Percentiles rank a stretch among this genome's conserved stretches.
Evolutionary conservation across 2,329 filamentous ascomycete species (phyloP).

Genomic region (Leptographium radiaticola): DNA sequence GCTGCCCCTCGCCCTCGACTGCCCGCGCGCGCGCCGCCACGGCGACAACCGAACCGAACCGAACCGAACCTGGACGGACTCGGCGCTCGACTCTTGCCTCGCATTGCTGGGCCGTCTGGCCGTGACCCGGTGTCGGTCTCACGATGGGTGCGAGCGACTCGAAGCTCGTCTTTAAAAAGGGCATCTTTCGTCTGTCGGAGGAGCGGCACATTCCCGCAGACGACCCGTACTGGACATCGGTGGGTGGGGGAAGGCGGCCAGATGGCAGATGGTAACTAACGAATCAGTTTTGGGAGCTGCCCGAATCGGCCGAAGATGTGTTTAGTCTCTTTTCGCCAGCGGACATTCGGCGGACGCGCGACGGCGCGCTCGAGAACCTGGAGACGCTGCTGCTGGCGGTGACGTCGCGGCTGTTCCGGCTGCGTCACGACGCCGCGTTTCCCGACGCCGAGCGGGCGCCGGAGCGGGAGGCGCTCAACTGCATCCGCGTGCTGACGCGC

Average conservation of each 20-base stretch:
- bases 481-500: constrained; percentile 79
- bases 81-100: no score
- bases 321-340: constrained; percentile 88
- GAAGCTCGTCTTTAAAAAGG: constrained; percentile 97
- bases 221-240: constrained; percentile 86
- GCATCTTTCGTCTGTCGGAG: constrained; percentile 93
- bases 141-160: constrained; percentile 95
- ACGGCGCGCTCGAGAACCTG: constrained; percentile 72
- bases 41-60: neutral
- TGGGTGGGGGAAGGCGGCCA: constrained; percentile 21
- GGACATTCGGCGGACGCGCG: constrained; percentile 78
- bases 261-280: constrained; percentile 1
- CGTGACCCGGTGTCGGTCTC: no score
- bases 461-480: constrained; percentile 87
- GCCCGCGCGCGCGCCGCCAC: no score
- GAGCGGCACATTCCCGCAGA: constrained; percentile 76
- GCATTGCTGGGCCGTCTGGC: neutral
- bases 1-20: no score
- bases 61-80: neutral
- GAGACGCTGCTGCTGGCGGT: constrained; percentile 78
- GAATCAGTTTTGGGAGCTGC: constrained; percentile 92
- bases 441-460: constrained; percentile 74
- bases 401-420: constrained; percentile 66
- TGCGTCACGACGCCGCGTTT: constrained; percentile 83
- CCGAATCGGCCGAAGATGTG: constrained; percentile 88